These are phyloP conservation scores for Tranzscheliella williamsii DNA, from an alignment of 1,284 basidiomycete genomes.

Conservation along the genomic window DNA sequence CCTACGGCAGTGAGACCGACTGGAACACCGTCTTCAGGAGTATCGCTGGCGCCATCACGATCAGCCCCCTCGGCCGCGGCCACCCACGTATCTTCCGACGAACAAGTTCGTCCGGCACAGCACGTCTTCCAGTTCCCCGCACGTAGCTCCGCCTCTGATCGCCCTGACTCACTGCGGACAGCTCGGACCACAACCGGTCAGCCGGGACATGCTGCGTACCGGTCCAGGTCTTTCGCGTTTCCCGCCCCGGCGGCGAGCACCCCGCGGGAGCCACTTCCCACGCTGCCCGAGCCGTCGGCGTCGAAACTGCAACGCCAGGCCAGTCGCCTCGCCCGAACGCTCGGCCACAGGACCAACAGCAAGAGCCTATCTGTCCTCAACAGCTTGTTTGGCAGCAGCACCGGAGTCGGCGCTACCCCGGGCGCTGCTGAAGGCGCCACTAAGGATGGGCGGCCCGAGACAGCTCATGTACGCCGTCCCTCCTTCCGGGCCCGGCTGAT, in stretches of 20 bases:
- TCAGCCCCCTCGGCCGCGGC: neutral
- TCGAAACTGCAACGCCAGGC: slow-evolving; percentile 6
- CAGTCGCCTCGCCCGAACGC: slow-evolving; percentile 4
- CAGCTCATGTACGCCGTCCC: slow-evolving; percentile 10
- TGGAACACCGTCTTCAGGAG: neutral
- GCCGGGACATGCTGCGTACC: slow-evolving; percentile 12
- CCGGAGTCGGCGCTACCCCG: no score
- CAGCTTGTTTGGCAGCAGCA: slow-evolving; percentile 7
- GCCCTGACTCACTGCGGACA: neutral
- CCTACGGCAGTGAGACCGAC: neutral
- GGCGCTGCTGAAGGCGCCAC: neutral
- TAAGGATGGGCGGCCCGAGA: neutral
- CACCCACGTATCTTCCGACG: neutral
- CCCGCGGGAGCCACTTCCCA: slow-evolving; percentile 2
- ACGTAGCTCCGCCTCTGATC: slow-evolving; percentile 4
- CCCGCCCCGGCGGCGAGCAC: slow-evolving; percentile 5
- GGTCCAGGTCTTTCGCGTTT: slow-evolving; percentile 10
- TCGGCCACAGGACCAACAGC: slow-evolving; percentile 28
- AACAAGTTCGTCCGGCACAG: neutral
- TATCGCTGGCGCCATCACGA: neutral
- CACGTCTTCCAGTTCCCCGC: slow-evolving; percentile 27
- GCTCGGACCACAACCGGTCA: slow-evolving; percentile 1
- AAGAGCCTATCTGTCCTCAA: slow-evolving; percentile 29
- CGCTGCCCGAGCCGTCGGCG: neutral
- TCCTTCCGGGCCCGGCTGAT: slow-evolving; percentile 13